These are phyloP conservation scores for Pseudocercospora cruenta DNA, from an alignment of 2,329 filamentous ascomycete species.

Conservation along the genomic window DNA sequence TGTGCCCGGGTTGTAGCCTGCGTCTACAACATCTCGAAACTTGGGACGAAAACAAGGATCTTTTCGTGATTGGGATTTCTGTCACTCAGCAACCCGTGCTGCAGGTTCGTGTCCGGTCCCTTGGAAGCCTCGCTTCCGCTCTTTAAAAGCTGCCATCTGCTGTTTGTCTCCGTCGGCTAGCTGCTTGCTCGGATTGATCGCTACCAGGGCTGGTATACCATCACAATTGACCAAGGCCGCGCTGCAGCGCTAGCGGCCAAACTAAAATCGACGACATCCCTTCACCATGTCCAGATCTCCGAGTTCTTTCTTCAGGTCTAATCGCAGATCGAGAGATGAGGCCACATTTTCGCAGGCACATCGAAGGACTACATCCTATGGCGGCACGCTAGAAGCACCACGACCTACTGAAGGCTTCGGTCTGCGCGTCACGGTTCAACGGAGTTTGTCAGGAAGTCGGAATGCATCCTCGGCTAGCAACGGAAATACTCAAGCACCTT, in stretches of 20 bases:
- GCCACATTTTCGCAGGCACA: conserved; percentile 16
- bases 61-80: background rate
- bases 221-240: background rate
- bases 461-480: conserved; percentile 8
- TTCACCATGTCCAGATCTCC: conserved; percentile 25
- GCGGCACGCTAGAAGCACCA: conserved; percentile 10
- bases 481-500: background rate
- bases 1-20: background rate
- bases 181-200: background rate
- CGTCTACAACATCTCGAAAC: background rate
- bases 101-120: background rate
- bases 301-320: conserved; percentile 25
- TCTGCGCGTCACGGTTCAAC: conserved; percentile 1
- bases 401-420: background rate
- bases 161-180: background rate
- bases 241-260: background rate
- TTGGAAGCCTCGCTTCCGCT: background rate
- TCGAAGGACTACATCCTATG: conserved; percentile 18
- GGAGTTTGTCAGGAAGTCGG: conserved; percentile 23
- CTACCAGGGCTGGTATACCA: background rate
- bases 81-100: background rate
- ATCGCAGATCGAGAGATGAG: conserved; percentile 19
- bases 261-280: background rate
- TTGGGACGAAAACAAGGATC: background rate
- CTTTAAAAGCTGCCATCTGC: conserved; percentile 2